A percentile compares a stretch with the other conserved stretches of the same genome.
Conservation (phyloP, 108 stramenopile species). For the Chaetoceros tenuissimus region DNA sequence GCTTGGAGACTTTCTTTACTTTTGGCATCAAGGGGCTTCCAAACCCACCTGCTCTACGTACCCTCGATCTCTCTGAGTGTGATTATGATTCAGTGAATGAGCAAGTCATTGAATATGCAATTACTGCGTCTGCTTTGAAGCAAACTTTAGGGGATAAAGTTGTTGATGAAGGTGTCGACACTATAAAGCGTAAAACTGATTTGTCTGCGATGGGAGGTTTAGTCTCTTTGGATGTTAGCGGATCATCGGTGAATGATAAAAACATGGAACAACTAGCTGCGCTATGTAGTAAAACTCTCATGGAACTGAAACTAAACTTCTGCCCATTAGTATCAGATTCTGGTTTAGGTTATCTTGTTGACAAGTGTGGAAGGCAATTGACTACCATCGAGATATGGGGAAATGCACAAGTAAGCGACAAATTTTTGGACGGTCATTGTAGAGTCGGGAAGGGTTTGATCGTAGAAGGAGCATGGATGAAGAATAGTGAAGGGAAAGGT, state of each 20-base stretch:
- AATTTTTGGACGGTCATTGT: constrained; percentile 74
- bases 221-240: constrained; percentile 30
- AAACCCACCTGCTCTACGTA: constrained; percentile 49
- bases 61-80: constrained; percentile 42
- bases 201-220: constrained; percentile 24
- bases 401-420: constrained; percentile 65
- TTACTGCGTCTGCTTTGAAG: constrained; percentile 5
- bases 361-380: constrained; percentile 44
- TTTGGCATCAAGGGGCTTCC: constrained; percentile 34
- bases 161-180: constrained; percentile 16
- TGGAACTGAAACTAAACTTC: constrained; percentile 57
- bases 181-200: constrained; percentile 14
- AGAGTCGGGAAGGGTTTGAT: constrained; percentile 54
- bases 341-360: constrained; percentile 73
- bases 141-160: constrained; percentile 20
- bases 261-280: constrained; percentile 60
- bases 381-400: constrained; percentile 67
- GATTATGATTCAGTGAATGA: constrained; percentile 65
- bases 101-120: constrained; percentile 33
- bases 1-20: constrained; percentile 65
- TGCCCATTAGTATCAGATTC: constrained; percentile 54
- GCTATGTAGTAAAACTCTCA: constrained; percentile 36
- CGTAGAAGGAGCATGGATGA: constrained; percentile 80
- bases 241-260: constrained; percentile 33
- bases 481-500: too few relatives aligned